A percentile compares a stretch with the other conserved stretches of the same genome.
Evolutionary conservation across 352 stramenopile species (phyloP).

Genomic region (Phytophthora sp.): DNA sequence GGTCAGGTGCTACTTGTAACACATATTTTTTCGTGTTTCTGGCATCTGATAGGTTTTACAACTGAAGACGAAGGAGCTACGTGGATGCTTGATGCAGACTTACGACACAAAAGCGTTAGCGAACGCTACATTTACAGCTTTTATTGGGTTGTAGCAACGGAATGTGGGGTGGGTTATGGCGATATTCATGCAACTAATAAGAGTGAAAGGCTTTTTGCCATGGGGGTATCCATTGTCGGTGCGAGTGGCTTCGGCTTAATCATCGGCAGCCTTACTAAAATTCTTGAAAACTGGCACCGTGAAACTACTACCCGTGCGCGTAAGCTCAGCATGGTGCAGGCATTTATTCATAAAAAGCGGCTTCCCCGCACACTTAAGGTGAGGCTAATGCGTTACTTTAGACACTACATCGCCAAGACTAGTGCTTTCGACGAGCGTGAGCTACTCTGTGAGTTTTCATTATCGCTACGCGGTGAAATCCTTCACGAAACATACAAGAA

Average conservation of each 20-base stretch:
- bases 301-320: conserved; percentile 56
- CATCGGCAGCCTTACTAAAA: conserved; percentile 87
- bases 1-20: conserved; percentile 72
- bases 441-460: conserved; percentile 76
- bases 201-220: conserved; percentile 71
- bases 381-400: conserved; percentile 73
- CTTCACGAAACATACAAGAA: conserved; percentile 79
- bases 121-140: conserved; percentile 81
- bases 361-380: conserved; percentile 58
- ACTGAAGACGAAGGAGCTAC: conserved; percentile 36
- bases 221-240: conserved; percentile 75
- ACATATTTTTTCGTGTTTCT: conserved; percentile 83
- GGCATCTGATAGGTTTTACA: conserved; percentile 65
- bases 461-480: conserved; percentile 77
- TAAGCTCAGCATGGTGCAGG: conserved; percentile 69
- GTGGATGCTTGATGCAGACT: conserved; percentile 46
- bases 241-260: conserved; percentile 81
- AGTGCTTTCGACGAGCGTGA: conserved; percentile 80
- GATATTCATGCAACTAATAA: conserved; percentile 81
- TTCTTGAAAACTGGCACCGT: conserved; percentile 81
- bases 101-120: conserved; percentile 30
- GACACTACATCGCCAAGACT: conserved; percentile 81
- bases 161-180: conserved; percentile 85
- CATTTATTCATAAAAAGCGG: conserved; percentile 68
- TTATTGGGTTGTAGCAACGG: conserved; percentile 86